A percentile compares a stretch with the other conserved stretches of the same genome.
Evolutionary conservation across 176 grass and related monocot species (phyloP).

Genomic region (Rhynchospora tenuis): DNA sequence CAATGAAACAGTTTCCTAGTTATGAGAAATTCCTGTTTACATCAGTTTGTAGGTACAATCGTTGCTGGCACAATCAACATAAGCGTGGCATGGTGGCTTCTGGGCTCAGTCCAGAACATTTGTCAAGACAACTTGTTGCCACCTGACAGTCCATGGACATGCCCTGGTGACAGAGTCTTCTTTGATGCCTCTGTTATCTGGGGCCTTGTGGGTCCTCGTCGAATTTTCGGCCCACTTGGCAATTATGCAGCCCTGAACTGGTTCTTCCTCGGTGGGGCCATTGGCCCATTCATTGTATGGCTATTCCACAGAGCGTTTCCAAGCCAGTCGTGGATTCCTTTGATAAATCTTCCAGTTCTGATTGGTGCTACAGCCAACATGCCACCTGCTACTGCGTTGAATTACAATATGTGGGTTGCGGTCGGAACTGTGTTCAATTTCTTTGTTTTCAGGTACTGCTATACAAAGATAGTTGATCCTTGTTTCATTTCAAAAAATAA

Average conservation of each 20-base stretch:
- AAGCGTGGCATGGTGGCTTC: slow-evolving; percentile 69
- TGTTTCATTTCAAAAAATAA: background rate
- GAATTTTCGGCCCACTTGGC: slow-evolving; percentile 71
- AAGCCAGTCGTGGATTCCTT: slow-evolving; percentile 61
- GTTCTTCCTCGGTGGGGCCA: slow-evolving; percentile 67
- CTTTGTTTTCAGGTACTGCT: slow-evolving; percentile 45
- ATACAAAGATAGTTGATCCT: background rate
- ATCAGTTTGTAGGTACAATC: slow-evolving; percentile 60
- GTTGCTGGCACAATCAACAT: slow-evolving; percentile 66
- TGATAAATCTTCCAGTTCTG: slow-evolving; percentile 77
- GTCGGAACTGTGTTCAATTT: slow-evolving; percentile 83
- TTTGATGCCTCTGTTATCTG: slow-evolving; percentile 95
- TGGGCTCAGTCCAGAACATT: slow-evolving; percentile 66
- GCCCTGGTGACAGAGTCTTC: slow-evolving; percentile 70
- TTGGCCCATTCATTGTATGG: slow-evolving; percentile 56
- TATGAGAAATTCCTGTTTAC: background rate
- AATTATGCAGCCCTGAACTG: slow-evolving; percentile 71
- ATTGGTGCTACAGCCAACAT: slow-evolving; percentile 71
- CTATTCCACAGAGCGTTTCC: slow-evolving; percentile 50
- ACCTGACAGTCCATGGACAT: slow-evolving; percentile 76
- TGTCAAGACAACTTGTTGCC: slow-evolving; percentile 59
- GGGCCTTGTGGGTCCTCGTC: slow-evolving; percentile 81
- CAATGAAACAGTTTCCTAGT: background rate
- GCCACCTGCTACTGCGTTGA: slow-evolving; percentile 72
- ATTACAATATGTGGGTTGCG: slow-evolving; percentile 65